A percentile compares a stretch with the other conserved stretches of the same genome.
phyloP scores from a whole-genome alignment of 495 filamentous ascomycete genomes.

The Podospora fimiseda region DNA sequence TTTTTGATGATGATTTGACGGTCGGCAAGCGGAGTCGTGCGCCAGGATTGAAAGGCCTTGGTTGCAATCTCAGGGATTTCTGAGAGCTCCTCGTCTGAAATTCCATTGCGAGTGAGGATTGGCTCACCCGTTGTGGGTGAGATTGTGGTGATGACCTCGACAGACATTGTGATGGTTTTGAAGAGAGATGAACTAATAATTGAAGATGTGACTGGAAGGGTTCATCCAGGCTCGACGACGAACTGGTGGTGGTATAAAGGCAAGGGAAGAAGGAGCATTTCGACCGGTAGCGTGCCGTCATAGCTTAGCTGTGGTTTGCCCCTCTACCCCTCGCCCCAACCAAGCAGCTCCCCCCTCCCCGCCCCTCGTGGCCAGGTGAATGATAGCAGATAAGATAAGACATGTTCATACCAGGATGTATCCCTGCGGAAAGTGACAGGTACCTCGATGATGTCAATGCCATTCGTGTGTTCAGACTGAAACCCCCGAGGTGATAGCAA shows the following conservation, averaged over 20 bases:
- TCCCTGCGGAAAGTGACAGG: neutral
- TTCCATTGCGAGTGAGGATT: constrained; percentile 66
- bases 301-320: constrained; percentile 3
- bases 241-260: neutral
- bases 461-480: neutral
- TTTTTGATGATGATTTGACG: constrained; percentile 71
- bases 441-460: neutral
- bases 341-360: neutral
- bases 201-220: neutral
- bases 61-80: constrained; percentile 58
- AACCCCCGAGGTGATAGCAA: too few species aligned
- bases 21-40: constrained; percentile 54
- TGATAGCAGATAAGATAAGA: constrained; percentile 6
- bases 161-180: constrained; percentile 49
- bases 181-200: neutral
- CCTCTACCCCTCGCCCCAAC: constrained; percentile 2
- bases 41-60: constrained; percentile 65
- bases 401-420: neutral
- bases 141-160: constrained; percentile 79
- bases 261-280: neutral
- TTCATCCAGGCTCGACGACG: neutral
- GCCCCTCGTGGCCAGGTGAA: too few species aligned
- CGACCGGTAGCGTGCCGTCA: constrained; percentile 3
- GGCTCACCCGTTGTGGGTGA: constrained; percentile 79
- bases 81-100: constrained; percentile 59